Base-by-base conservation (phyloP, 2,329 filamentous ascomycete genomes). In the Hymenoscyphus infarciens region DNA sequence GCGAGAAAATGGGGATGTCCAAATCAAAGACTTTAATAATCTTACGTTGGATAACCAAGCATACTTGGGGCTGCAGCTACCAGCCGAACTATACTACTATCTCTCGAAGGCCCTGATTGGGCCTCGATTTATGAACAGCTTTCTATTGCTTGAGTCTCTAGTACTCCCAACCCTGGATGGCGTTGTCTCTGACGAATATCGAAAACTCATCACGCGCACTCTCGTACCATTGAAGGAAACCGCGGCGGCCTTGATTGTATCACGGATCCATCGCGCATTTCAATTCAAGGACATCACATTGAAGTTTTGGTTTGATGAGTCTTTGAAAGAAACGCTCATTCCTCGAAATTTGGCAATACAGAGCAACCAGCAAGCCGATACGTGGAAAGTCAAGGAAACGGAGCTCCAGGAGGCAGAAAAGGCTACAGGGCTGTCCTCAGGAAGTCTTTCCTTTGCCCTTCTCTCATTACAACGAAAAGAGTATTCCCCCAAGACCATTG, bases 81-180 rank as follows among this genome's bases (percentile, higher is more conserved):
- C 95, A 0, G 87, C 92, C 49, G 95, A 99, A 76, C 81, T 98
- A 19, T 93, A 94, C 74, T 90, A 92, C 75, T 98, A 98, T 75
- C 82, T 97, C 57, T 92, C 92, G 63, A 87, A 85, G 59, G 95
- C 92, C 38, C 79, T 97, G 53, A 86, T 98, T 67, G 87, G 91
- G 31, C 82, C 92, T 27, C 86, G 91, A 56, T 81, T 97, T 42
- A 83, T 96, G 13, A 91, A 89, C 74, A 94, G 88, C 83, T 86
- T 97, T 69, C 89, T 91, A 4, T 89, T 91, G 60, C 87, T 89
- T 67, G 87, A 94, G 74, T 84, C 96, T 62, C 78, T 90, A 33
- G 83, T 97, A 59, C 83, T 87, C 59, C 89, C 94, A n/a, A 95
- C 94, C 4, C 80, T 97, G 60, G 95, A 97, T 64, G 91, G 92